A percentile compares a stretch with the other conserved stretches of the same genome.
These are phyloP conservation scores for Thelonectria blattea DNA, from an alignment of 2,329 filamentous ascomycete genomes.

Conservation along the genomic window DNA sequence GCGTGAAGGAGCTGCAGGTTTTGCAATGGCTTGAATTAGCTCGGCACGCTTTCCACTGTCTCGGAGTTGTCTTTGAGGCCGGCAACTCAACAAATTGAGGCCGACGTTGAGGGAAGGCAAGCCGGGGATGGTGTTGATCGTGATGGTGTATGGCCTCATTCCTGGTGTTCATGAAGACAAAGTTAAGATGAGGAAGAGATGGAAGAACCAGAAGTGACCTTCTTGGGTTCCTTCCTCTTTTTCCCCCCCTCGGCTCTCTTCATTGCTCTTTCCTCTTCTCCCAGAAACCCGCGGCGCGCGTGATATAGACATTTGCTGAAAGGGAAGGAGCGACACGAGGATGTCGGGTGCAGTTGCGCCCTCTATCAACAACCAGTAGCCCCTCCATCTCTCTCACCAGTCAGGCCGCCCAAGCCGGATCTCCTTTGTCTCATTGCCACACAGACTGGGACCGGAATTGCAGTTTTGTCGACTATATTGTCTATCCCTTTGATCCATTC, in stretches of 20 bases:
- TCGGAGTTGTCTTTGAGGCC: background rate
- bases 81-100: slow-evolving; percentile 8
- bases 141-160: background rate
- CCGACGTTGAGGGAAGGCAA: background rate
- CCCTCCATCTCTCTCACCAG: background rate
- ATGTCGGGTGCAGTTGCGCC: slow-evolving; percentile 5
- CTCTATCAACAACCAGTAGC: slow-evolving; percentile 6
- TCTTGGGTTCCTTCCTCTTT: slow-evolving; percentile 1
- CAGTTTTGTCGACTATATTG: background rate
- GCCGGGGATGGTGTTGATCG: background rate
- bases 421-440: background rate
- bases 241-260: background rate
- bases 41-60: slow-evolving; percentile 1
- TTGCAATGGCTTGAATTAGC: slow-evolving; percentile 3
- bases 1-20: slow-evolving; percentile 16
- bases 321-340: slow-evolving; percentile 3
- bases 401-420: slow-evolving; percentile 4
- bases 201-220: background rate
- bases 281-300: slow-evolving; percentile 7
- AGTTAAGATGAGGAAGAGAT: slow-evolving; percentile 4
- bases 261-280: background rate
- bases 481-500: slow-evolving; percentile 14
- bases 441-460: background rate
- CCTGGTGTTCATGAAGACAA: background rate
- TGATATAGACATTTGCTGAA: background rate